Base-by-base conservation (phyloP, 805 yeast genomes). In the Cyberlindnera maclurae region DNA sequence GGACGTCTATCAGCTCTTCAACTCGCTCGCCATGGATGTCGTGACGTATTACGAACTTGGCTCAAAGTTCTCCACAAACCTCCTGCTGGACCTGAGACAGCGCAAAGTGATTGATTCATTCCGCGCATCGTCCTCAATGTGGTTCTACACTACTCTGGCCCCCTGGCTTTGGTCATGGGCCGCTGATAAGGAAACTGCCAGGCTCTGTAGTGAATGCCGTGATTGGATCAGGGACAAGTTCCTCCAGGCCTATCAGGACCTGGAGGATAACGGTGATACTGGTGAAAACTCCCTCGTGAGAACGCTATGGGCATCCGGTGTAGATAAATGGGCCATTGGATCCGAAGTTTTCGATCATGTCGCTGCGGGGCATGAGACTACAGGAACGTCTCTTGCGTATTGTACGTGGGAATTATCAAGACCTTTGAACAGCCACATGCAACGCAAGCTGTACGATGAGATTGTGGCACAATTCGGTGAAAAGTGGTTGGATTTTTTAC, bases 341-440 rank as follows among this genome's bases (percentile, higher is more conserved):
- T 61, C 73, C 26, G 79, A 73, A 45, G 53, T 67, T 20, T 67
- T 72, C 33, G 89, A 81, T 51, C 85, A 81, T 53, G 67, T 80
- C 29, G 79, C 82, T 33, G 89, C 89, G 1, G 89, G 89, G 3
- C 88, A 82, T 52, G 82, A 80, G 51, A 81, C 89, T 5, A 79
- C 84, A 1, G 85, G 82, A 0, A 68, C 76, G 6, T 76, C 79
- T n/a, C 54, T 81, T 41, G 64, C 84, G 0, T 82, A 72, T 52
- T 58, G 75, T 37, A 63, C 74, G 15, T 80, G 73, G 62, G 77
- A 78, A 50, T 52, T 80, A 28, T 77, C 84, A 3, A 60, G 75
- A 41, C 76, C 76, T 0, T 54, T 57, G 12, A 62, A 75, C 45
- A 42, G 48, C 5, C 52, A 57, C 13, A 64, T 73, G 45, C 89